A percentile compares a stretch with the other conserved stretches of the same genome.
phyloP scores from a whole-genome alignment of 1,139 yeast genomes.

The Protomyces lactucae-debilis region DNA sequence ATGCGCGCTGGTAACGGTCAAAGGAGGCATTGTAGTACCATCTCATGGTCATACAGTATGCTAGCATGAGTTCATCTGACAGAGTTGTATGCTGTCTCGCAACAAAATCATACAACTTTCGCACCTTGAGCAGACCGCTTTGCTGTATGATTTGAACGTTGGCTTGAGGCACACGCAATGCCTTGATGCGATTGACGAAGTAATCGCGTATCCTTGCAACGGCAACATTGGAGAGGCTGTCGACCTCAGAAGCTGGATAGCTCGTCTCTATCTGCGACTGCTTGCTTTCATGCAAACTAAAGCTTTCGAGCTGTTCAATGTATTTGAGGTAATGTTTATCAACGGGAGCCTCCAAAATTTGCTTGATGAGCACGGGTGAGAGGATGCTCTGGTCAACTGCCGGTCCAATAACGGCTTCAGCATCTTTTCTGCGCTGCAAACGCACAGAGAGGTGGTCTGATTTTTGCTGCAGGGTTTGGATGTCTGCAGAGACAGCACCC shows the following conservation, averaged over 20 bases:
- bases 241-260: conserved; percentile 27
- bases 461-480: conserved; percentile 54
- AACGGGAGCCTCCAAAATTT: conserved; percentile 30
- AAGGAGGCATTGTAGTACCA: conserved; percentile 87
- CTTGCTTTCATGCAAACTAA: conserved; percentile 26
- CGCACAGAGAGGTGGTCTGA: conserved; percentile 57
- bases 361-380: conserved; percentile 35
- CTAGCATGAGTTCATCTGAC: conserved; percentile 69
- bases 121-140: conserved; percentile 53
- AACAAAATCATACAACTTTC: conserved; percentile 59
- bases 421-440: conserved; percentile 40
- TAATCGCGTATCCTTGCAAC: conserved; percentile 72
- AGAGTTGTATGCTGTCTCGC: conserved; percentile 54
- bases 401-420: conserved; percentile 28
- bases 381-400: conserved; percentile 31
- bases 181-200: conserved; percentile 59
- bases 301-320: conserved; percentile 29
- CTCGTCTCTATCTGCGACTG: conserved; percentile 21
- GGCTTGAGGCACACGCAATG: conserved; percentile 50
- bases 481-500: conserved; percentile 54
- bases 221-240: conserved; percentile 42
- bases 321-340: conserved; percentile 30
- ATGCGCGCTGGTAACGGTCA: conserved; percentile 68
- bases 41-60: conserved; percentile 79
- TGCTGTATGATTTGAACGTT: conserved; percentile 69